Base-by-base conservation (phyloP, 2,329 filamentous ascomycete genomes). In the Elsinoe arachidis region DNA sequence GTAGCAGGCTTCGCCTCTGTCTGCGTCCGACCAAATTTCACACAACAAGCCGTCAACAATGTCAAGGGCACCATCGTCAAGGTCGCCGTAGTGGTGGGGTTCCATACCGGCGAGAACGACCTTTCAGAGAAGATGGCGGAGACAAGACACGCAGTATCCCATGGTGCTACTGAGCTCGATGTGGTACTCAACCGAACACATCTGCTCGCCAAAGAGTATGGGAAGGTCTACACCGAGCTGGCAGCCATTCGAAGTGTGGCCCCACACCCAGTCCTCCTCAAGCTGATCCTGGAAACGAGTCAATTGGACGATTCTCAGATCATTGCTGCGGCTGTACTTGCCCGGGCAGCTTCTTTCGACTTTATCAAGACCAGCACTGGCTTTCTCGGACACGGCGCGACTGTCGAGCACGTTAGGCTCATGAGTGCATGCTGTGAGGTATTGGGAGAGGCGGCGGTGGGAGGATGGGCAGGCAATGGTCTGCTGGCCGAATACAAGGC, bases 351-450 rank as follows among this genome's bases (percentile, higher is more conserved):
- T 1, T 74, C 74, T 3, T 78, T 79, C 49, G 79, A 83, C 62
- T 84, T 76, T 61, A 77, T 84, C 60, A 84, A 84, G 70, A 84
- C 81, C 0, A 78, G 75, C 30, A 84, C 81, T 1, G 81, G 81
- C 1, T 83, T 82, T 67, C 75, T 76, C 52, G 81, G 80, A 0
- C 70, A 72, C 1, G 80, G 80, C 7, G 81, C 81, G 0, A 76
- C 66, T 35, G 69, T 76, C 14, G 74, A 78, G 54, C 70, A 80
- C 63, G 78, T 84, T 21, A 68, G 72, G 51, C 65, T 81, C 26
- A 84, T 84, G 81, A 72, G 74, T 11, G 72, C 73, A 9, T 74
- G 73, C 2, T 76, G 75, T 10, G 73, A 77, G 61, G 35, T 65
- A 30, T 63, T 79, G n/a, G 72, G 63, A 26, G 70, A 57, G 61